Evolutionary conservation across 495 filamentous ascomycete species (phyloP).

Genomic region (Copromyces sp.): DNA sequence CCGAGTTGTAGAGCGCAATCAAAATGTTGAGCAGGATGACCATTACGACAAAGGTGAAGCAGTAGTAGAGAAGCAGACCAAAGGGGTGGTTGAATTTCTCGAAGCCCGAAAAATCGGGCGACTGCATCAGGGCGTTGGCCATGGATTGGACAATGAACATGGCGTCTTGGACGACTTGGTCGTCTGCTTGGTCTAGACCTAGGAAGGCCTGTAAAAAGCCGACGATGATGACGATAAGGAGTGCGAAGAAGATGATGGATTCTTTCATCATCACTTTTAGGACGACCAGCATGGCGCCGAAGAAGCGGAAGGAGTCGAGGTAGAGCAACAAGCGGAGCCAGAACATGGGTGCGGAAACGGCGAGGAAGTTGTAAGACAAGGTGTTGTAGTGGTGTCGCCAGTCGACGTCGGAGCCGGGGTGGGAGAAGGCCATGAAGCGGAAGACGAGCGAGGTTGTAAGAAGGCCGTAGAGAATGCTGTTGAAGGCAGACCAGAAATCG

Average conservation of each 20-base stretch:
- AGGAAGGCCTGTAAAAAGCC: constrained; percentile 94
- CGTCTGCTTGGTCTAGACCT: constrained; percentile 80
- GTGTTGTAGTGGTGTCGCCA: constrained; percentile 59
- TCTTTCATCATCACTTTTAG: constrained; percentile 99
- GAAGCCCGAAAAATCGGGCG: constrained; percentile 83
- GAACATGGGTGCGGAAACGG: constrained; percentile 91
- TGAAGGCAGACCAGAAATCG: constrained; percentile 94
- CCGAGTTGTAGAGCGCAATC: constrained; percentile 92
- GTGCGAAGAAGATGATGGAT: constrained; percentile 91
- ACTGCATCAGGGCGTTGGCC: constrained; percentile 82
- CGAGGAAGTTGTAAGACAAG: constrained; percentile 83
- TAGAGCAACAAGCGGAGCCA: constrained; percentile 91
- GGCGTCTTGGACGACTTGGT: constrained; percentile 46
- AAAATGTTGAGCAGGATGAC: constrained; percentile 83
- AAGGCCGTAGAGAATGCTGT: constrained; percentile 66
- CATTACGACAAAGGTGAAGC: constrained; percentile 97
- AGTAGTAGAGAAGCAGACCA: constrained; percentile 83
- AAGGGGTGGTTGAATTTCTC: constrained; percentile 67
- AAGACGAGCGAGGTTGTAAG: constrained; percentile 66
- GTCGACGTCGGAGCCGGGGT: constrained; percentile 38
- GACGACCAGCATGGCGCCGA: constrained; percentile 94
- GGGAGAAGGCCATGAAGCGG: constrained; percentile 64
- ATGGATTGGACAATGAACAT: constrained; percentile 78
- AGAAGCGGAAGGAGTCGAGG: constrained; percentile 88
- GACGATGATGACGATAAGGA: constrained; percentile 75